A percentile compares a stretch with the other conserved stretches of the same genome.
Evolutionary conservation across 441 rosid species (phyloP).

Genomic region (Brassica balearica): DNA sequence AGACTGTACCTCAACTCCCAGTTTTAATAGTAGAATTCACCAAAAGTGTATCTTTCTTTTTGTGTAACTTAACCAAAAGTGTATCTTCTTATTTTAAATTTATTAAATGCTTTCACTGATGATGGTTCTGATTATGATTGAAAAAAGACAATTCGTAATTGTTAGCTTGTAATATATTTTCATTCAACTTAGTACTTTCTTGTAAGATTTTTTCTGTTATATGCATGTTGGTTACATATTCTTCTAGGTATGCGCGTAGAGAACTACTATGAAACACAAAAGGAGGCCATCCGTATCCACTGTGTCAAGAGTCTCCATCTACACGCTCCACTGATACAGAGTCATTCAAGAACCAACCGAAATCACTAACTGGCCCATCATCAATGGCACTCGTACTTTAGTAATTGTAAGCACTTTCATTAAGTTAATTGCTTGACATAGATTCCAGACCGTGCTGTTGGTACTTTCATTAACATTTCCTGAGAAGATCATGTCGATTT

Average conservation of each 20-base stretch:
- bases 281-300: no score
- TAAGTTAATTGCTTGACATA: no score
- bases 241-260: no score
- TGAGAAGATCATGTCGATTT: no score
- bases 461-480: not conserved
- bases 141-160: not conserved
- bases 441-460: not conserved
- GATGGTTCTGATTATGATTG: not conserved
- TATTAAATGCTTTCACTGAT: not conserved
- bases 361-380: not conserved
- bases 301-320: not conserved
- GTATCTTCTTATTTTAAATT: not conserved
- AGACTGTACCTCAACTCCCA: not conserved
- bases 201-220: no score
- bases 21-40: not conserved
- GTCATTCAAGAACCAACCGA: not conserved
- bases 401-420: no score
- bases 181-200: not conserved
- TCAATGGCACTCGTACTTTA: not conserved
- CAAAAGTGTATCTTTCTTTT: not conserved
- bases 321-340: not conserved
- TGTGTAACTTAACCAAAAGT: not conserved
- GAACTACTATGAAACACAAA: no score
- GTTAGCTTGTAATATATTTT: constrained; percentile 12
- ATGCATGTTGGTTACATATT: not conserved